Evolutionary conservation across 106 monocot species (phyloP), one percentile per base, ranked within the genome.

Genomic region (Posidonia australis): DNA sequence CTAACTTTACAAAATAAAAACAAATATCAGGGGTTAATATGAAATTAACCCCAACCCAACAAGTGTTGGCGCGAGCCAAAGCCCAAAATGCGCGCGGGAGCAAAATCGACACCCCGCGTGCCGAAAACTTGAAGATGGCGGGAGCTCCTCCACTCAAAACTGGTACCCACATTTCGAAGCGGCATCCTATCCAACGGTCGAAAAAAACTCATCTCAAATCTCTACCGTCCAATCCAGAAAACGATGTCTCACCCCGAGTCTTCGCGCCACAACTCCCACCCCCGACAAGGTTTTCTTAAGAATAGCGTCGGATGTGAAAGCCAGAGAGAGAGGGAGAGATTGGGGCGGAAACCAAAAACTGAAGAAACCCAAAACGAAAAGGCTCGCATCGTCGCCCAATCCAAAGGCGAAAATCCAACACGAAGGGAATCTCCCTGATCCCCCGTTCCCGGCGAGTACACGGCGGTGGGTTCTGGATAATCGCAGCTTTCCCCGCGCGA

Each of bases 141-240:
- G 62, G 62, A 62, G 44, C 16, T 62, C 32, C 21, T n/a, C n/a
- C n/a, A n/a, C n/a, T n/a, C n/a, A n/a, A n/a, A n/a, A n/a, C n/a
- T n/a, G n/a, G n/a, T n/a, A n/a, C n/a, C n/a, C n/a, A n/a, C n/a
- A n/a, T n/a, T n/a, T n/a, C n/a, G n/a, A n/a, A n/a, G n/a, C n/a
- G n/a, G n/a, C n/a, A n/a, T n/a, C 13, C 44, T 22, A 17, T 44
- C 17, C 13, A 44, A 62, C 62, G 20, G 43, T 5, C 62, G 13
- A 19, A 10, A 62, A 62, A 12, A 5, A 17, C 43, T 5, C 44
- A 62, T 13, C n/a, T 0, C 29, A 62, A 62, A 19, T 62, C 44
- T n/a, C 13, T 18, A 24, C 62, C 62, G 62, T 62, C 62, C 62
- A 11, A 43, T 62, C 41, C 20, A n/a, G n/a, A n/a, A n/a, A n/a